phyloP scores from a whole-genome alignment of 2,329 filamentous ascomycete genomes.

The Drechslera avenae region DNA sequence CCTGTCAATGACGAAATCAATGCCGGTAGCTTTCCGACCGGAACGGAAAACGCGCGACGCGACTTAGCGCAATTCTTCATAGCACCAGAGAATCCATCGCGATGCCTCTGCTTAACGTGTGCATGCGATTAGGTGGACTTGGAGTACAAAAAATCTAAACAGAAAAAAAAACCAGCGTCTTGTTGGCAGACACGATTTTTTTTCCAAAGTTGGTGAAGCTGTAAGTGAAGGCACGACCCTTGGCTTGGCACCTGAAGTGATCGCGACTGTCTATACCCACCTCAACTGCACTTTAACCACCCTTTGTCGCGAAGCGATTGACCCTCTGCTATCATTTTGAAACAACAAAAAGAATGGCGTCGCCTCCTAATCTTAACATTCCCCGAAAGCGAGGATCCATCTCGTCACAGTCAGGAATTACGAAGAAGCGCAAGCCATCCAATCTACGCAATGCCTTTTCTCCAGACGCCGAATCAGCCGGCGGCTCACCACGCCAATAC shows the following conservation, averaged over 20 bases:
- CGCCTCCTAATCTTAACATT: conserved; percentile 60
- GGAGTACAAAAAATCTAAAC: too few relatives aligned
- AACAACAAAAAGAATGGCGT: conserved; percentile 56
- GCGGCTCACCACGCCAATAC: conserved; percentile 55
- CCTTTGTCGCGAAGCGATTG: too few relatives aligned
- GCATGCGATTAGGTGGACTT: too few relatives aligned
- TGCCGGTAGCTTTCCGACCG: conserved; percentile 17
- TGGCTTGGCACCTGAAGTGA: conserved; percentile 1
- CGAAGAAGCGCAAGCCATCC: conserved; percentile 74
- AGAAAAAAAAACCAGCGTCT: too few relatives aligned
- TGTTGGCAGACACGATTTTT: too few relatives aligned
- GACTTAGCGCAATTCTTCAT: conserved; percentile 8
- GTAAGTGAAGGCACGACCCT: not conserved
- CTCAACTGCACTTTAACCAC: not conserved
- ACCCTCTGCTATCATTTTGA: not conserved
- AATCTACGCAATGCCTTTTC: conserved; percentile 80
- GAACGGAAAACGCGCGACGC: conserved; percentile 23
- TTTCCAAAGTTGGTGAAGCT: not conserved
- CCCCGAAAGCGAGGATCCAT: conserved; percentile 68
- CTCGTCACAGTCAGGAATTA: conserved; percentile 52
- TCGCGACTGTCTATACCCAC: conserved; percentile 1
- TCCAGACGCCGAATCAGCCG: conserved; percentile 59
- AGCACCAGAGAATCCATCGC: not conserved
- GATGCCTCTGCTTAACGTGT: not conserved
- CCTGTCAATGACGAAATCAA: conserved; percentile 37